phyloP scores from a whole-genome alignment of 257 asterid genomes.

The Marsdenia floribunda region DNA sequence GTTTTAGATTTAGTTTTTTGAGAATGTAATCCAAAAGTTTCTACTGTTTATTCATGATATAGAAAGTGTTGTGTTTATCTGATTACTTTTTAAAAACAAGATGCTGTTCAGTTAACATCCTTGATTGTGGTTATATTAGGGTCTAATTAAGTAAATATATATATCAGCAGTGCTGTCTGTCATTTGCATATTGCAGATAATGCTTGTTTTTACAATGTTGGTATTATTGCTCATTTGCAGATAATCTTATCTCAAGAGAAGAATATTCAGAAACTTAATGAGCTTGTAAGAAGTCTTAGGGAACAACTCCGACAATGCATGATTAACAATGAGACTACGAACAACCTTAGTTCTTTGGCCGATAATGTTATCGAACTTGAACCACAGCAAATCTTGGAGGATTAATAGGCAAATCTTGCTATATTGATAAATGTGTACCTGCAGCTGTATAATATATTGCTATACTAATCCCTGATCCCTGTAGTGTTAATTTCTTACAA shows the following conservation, averaged over 20 bases:
- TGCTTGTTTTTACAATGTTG: not conserved
- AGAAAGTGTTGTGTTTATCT: too few relatives aligned
- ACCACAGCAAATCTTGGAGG: slow-evolving; percentile 55
- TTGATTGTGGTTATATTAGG: not conserved
- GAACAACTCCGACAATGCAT: slow-evolving; percentile 68
- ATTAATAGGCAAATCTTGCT: slow-evolving; percentile 26
- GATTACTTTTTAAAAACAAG: not conserved
- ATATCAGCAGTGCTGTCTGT: too few relatives aligned
- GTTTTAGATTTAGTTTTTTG: not conserved
- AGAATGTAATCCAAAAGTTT: not conserved
- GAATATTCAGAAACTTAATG: slow-evolving; percentile 70
- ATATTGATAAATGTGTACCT: not conserved
- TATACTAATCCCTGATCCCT: too few relatives aligned
- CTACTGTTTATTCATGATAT: too few relatives aligned
- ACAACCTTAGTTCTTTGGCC: slow-evolving; percentile 36
- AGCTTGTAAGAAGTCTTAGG: slow-evolving; percentile 57
- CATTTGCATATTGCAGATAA: not conserved
- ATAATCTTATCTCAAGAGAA: slow-evolving; percentile 81
- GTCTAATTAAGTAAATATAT: not conserved
- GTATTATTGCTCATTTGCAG: slow-evolving; percentile 32
- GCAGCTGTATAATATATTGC: not conserved
- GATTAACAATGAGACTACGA: slow-evolving; percentile 44
- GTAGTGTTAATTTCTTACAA: too few relatives aligned
- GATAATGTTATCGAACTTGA: slow-evolving; percentile 52
- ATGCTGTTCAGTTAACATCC: too few relatives aligned